Evolutionary conservation across 352 stramenopile species (phyloP), one percentile per base, ranked within the genome.

Genomic region (Bremia lactucae): DNA sequence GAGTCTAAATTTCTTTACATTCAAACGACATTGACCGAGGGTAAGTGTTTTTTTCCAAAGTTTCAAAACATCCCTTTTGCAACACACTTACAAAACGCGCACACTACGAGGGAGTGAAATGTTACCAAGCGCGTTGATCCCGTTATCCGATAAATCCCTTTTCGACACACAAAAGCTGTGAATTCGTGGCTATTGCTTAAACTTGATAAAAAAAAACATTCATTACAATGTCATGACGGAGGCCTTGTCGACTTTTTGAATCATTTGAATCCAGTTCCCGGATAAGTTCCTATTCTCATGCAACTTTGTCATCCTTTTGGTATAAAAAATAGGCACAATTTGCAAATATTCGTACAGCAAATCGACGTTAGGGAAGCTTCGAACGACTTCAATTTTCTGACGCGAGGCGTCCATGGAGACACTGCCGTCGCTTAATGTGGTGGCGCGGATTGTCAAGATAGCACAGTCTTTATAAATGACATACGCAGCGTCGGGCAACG

Each of bases 391-490:
- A 11, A 67, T 53, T 6, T 37, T 28, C 40, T 57, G 42, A 13
- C 49, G 40, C 0, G 58, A 64, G 8, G 49, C 58, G 33, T 67
- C 53, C 46, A 67, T 61, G 14, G 53, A 52, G 20, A 26, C 49
- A 6, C 38, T 64, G 29, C 58, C 58, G 29, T 67, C 53, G 29
- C 42, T 58, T 36, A 52, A 34, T 0, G 19, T 55, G 21, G 52
- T 41, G 2, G 56, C 36, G 19, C 21, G 37, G 15, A 65, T 53
- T 3, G 52, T 65, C 36, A 59, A 26, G 20, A 65, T 65, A 3
- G 51, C 42, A 31, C 56, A 65, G 38, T 62, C 36, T 36, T 52
- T 54, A 39, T 55, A 62, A 31, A 65, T 59, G 11, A 65, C 52
- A 31, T 65, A 62, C 6, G 56, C 56, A 3, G 46, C 52, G 10